Conservation (phyloP, 805 yeast species). For the Aciculoconidium aculeatum region DNA sequence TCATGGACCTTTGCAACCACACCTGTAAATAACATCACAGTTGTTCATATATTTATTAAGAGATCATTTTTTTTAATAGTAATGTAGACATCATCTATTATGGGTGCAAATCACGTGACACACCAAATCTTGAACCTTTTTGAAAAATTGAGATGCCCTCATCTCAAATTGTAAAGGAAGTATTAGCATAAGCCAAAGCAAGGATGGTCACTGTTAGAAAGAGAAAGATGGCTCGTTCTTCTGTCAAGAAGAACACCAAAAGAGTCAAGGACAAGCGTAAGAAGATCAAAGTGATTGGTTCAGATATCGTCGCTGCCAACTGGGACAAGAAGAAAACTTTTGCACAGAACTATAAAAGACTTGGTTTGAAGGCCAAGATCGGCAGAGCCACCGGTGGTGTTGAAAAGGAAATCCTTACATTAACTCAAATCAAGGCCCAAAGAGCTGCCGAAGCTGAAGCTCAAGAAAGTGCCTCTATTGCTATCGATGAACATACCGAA, state of each 20-base stretch:
- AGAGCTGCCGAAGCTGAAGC: slow-evolving; percentile 17
- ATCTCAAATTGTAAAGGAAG: too few relatives aligned
- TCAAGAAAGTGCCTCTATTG: slow-evolving; percentile 31
- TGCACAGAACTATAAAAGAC: slow-evolving; percentile 75
- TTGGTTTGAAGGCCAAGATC: slow-evolving; percentile 70
- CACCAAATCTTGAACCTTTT: not conserved
- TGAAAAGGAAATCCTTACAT: slow-evolving; percentile 50
- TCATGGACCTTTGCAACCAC: too few relatives aligned
- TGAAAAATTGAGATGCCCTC: not conserved
- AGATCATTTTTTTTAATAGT: too few relatives aligned
- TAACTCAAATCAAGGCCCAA: slow-evolving; percentile 29
- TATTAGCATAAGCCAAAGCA: too few relatives aligned
- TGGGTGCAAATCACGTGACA: slow-evolving; percentile 6
- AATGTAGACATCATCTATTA: too few relatives aligned
- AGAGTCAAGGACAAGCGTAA: slow-evolving; percentile 65
- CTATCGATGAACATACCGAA: slow-evolving; percentile 37
- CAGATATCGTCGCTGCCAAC: slow-evolving; percentile 78
- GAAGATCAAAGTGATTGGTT: slow-evolving; percentile 58
- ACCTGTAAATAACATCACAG: too few relatives aligned
- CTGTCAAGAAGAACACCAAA: slow-evolving; percentile 65
- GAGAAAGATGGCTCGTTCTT: slow-evolving; percentile 75
- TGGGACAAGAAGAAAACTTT: slow-evolving; percentile 86
- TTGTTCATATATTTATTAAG: too few relatives aligned
- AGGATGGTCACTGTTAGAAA: slow-evolving; percentile 76
- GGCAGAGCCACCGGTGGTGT: slow-evolving; percentile 73